A percentile compares a stretch with the other conserved stretches of the same genome.
These are phyloP conservation scores for Tolypocladium paradoxum DNA, from an alignment of 2,329 filamentous ascomycete species.

Conservation along the genomic window DNA sequence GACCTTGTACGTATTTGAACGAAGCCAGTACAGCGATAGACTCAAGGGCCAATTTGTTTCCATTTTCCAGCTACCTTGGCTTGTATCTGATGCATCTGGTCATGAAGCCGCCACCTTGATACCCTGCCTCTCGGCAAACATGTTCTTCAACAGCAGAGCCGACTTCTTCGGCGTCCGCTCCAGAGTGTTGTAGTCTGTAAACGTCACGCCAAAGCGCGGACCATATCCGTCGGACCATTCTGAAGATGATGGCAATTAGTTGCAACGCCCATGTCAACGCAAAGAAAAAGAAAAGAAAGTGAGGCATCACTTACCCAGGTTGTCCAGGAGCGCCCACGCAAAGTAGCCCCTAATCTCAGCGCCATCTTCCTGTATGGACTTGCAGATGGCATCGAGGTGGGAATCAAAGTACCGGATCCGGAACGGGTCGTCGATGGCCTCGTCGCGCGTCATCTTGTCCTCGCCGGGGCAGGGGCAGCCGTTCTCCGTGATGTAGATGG, in stretches of 20 bases:
- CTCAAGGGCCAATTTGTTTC: background rate
- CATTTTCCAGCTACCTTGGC: too few species aligned
- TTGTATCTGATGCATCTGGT: background rate
- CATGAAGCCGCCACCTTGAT: background rate
- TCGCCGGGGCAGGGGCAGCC: slow-evolving; percentile 77
- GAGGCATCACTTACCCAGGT: slow-evolving; percentile 37
- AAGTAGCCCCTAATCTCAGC: slow-evolving; percentile 72
- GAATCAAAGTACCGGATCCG: slow-evolving; percentile 67
- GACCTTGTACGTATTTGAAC: too few species aligned
- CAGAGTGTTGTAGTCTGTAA: slow-evolving; percentile 60
- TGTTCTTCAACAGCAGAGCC: slow-evolving; percentile 16
- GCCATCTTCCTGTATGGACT: slow-evolving; percentile 58
- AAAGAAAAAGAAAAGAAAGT: too few species aligned
- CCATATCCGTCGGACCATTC: slow-evolving; percentile 86
- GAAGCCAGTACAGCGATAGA: background rate
- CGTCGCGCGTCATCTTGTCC: slow-evolving; percentile 58
- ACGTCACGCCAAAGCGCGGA: slow-evolving; percentile 76
- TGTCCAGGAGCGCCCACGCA: slow-evolving; percentile 83
- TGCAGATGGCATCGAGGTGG: slow-evolving; percentile 68
- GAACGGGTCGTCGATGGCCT: slow-evolving; percentile 75
- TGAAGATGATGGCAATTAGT: slow-evolving; percentile 16
- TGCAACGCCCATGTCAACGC: background rate
- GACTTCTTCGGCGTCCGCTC: slow-evolving; percentile 27
- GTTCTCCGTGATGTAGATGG: slow-evolving; percentile 85
- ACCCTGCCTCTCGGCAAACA: slow-evolving; percentile 12